phyloP scores from a whole-genome alignment of 1,284 basidiomycete species.

The Cryptococcus floricola region DNA sequence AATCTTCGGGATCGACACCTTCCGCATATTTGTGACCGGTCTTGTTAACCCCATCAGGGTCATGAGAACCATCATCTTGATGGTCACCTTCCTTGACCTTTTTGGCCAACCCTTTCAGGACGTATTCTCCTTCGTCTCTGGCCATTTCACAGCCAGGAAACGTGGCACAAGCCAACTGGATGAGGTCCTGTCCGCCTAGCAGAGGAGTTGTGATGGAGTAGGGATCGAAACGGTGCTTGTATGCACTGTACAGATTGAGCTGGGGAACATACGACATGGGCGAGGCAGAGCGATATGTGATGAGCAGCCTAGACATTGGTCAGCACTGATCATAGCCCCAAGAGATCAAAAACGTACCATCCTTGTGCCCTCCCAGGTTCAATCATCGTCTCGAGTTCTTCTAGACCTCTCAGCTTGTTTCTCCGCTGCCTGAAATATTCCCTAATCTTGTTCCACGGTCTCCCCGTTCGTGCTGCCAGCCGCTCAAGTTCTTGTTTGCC shows the following conservation, averaged over 20 bases:
- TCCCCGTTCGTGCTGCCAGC: constrained; percentile 36
- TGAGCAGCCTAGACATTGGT: constrained; percentile 30
- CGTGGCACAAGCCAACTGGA: constrained; percentile 43
- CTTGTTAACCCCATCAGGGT: not conserved
- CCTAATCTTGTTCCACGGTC: constrained; percentile 41
- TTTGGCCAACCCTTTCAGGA: constrained; percentile 34
- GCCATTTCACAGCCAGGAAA: constrained; percentile 45
- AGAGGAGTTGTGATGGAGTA: constrained; percentile 29
- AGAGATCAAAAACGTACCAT: constrained; percentile 28
- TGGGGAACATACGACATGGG: constrained; percentile 28
- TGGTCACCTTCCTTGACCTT: constrained; percentile 21
- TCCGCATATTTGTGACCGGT: not conserved
- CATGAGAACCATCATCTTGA: too few relatives aligned
- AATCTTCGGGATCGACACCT: constrained; percentile 16
- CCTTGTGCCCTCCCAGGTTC: constrained; percentile 43
- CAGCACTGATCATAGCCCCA: not conserved
- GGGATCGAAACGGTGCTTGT: constrained; percentile 43
- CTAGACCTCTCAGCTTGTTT: constrained; percentile 42
- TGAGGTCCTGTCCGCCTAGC: constrained; percentile 42
- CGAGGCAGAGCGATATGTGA: constrained; percentile 33
- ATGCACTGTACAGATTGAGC: constrained; percentile 39
- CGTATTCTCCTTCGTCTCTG: constrained; percentile 39
- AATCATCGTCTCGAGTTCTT: constrained; percentile 37
- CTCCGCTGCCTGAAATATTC: constrained; percentile 46
- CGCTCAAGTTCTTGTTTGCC: constrained; percentile 31